Evolutionary conservation across 2,329 filamentous ascomycete species (phyloP).

Genomic region (Waltergamsia citrina): DNA sequence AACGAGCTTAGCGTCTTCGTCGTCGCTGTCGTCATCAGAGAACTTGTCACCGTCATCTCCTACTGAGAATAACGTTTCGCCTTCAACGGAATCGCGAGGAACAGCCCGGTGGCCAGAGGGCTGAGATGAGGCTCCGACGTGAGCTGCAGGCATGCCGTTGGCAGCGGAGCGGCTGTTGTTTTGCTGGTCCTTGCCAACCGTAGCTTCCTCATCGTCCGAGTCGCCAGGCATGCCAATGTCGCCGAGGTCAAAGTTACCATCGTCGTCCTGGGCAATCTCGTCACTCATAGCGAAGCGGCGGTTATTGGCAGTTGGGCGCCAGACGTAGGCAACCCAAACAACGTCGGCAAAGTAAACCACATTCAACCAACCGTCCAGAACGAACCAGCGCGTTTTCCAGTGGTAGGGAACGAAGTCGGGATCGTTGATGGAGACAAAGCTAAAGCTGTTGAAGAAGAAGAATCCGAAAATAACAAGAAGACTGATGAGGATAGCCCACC

Average conservation of each 20-base stretch:
- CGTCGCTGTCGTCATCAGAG: conserved; percentile 58
- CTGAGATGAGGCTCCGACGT: conserved; percentile 1
- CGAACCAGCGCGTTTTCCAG: conserved; percentile 96
- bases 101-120: conserved; percentile 17
- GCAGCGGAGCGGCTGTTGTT: conserved; percentile 1
- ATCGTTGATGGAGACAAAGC: conserved; percentile 75
- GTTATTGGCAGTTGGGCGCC: conserved; percentile 95
- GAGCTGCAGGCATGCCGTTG: background rate
- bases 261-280: conserved; percentile 96
- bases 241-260: conserved; percentile 88
- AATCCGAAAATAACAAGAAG: conserved; percentile 96
- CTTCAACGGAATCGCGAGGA: conserved; percentile 55
- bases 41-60: conserved; percentile 78
- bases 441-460: conserved; percentile 97
- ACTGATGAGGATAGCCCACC: conserved; percentile 91
- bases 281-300: conserved; percentile 97
- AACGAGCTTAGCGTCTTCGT: conserved; percentile 50
- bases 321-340: conserved; percentile 86
- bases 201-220: conserved; percentile 49
- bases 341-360: conserved; percentile 93
- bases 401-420: conserved; percentile 91
- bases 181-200: conserved; percentile 26
- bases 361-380: conserved; percentile 95
- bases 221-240: conserved; percentile 72
- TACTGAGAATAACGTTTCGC: conserved; percentile 93